Percentiles rank a stretch among this genome's conserved stretches.
phyloP scores from a whole-genome alignment of 164 flowering plant genomes.

The Liquidambar formosana region DNA sequence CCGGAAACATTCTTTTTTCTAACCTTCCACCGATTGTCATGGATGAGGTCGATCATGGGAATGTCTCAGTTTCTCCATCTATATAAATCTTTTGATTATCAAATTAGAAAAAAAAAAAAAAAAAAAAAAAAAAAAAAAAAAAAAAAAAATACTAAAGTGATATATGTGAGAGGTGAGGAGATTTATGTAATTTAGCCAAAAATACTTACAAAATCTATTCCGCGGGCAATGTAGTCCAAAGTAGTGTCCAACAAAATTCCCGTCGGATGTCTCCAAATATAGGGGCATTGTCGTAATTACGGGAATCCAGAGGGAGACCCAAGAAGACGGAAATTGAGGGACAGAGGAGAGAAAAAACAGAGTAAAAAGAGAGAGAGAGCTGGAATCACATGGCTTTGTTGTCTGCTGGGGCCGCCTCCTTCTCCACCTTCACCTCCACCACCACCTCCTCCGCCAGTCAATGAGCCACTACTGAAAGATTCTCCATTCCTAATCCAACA shows the following conservation, averaged over 20 bases:
- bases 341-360: background rate
- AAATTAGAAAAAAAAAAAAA: too few species aligned
- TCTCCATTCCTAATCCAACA: background rate
- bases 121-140: too few species aligned
- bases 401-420: conserved; percentile 19
- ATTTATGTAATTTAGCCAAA: too few species aligned
- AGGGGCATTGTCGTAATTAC: background rate
- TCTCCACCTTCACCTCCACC: conserved; percentile 16
- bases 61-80: too few species aligned
- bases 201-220: too few species aligned
- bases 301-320: background rate
- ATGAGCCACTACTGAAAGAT: conserved; percentile 5
- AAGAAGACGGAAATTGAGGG: background rate
- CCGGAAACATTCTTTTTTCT: too few species aligned
- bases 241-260: too few species aligned
- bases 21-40: too few species aligned
- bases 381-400: conserved; percentile 27
- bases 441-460: background rate
- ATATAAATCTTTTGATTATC: too few species aligned
- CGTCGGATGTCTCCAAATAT: background rate
- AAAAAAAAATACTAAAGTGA: too few species aligned
- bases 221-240: background rate
- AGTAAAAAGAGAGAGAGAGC: conserved; percentile 1
- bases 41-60: too few species aligned
- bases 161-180: too few species aligned